phyloP scores from a whole-genome alignment of 345 rosid genomes.

The Punica granatum region DNA sequence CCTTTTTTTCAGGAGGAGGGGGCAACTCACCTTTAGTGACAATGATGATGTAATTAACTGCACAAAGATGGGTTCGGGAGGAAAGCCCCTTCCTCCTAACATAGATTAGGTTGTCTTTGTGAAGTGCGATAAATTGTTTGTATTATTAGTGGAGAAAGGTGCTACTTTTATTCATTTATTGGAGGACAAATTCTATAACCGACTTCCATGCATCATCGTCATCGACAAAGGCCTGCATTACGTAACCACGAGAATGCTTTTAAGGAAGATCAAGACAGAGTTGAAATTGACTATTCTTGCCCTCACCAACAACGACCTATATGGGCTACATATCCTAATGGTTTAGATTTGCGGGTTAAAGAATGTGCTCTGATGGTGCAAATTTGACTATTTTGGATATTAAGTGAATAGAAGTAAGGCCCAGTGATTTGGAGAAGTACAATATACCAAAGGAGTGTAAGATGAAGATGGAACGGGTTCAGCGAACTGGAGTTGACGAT shows the following conservation, averaged over 20 bases:
- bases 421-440: too few species aligned
- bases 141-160: slow-evolving; percentile 85
- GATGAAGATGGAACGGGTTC: too few species aligned
- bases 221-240: slow-evolving; percentile 92
- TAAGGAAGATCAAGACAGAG: slow-evolving; percentile 89
- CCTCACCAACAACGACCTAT: slow-evolving; percentile 88
- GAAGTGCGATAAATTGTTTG: slow-evolving; percentile 79
- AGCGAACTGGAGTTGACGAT: too few species aligned
- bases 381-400: slow-evolving; percentile 93
- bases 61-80: too few species aligned
- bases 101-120: slow-evolving; percentile 87
- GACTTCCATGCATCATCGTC: slow-evolving; percentile 87
- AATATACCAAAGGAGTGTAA: too few species aligned
- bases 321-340: slow-evolving; percentile 79
- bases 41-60: slow-evolving; percentile 95
- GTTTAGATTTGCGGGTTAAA: slow-evolving; percentile 96
- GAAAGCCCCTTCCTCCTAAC: slow-evolving; percentile 94
- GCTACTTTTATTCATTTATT: slow-evolving; percentile 88
- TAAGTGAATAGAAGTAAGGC: slow-evolving; percentile 90
- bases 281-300: slow-evolving; percentile 89
- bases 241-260: slow-evolving; percentile 82
- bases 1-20: too few species aligned
- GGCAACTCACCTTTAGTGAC: slow-evolving; percentile 79
- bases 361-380: slow-evolving; percentile 88
- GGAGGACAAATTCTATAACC: slow-evolving; percentile 82